phyloP scores from a whole-genome alignment of 345 rosid genomes.

The Eutrema japonicum region DNA sequence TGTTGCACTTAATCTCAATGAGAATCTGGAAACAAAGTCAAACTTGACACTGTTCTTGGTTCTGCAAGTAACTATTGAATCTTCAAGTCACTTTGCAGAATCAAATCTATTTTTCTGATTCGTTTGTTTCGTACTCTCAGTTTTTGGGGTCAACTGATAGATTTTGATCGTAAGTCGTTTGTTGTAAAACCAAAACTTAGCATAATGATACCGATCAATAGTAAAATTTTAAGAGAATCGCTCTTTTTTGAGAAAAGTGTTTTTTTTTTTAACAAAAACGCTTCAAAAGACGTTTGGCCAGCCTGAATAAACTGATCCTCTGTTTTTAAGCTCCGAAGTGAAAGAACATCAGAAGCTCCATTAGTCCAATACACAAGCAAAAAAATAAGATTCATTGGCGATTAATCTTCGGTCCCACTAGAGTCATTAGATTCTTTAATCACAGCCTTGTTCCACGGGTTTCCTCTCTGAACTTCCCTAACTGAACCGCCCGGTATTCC shows the following conservation, averaged over 20 bases:
- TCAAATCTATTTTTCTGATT: too few species aligned
- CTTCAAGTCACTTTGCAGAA: too few species aligned
- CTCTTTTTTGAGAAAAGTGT: not conserved
- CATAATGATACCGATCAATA: not conserved
- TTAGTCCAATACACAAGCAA: not conserved
- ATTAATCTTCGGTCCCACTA: slow-evolving; percentile 25
- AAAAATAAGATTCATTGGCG: too few species aligned
- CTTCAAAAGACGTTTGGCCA: not conserved
- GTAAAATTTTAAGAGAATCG: not conserved
- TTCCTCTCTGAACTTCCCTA: slow-evolving; percentile 52
- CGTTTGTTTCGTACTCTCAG: too few species aligned
- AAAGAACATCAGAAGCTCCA: not conserved
- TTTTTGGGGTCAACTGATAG: not conserved
- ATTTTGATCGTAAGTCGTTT: not conserved
- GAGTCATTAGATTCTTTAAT: slow-evolving; percentile 52
- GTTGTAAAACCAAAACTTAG: too few species aligned
- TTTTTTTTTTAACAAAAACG: not conserved
- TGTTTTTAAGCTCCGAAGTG: slow-evolving; percentile 1
- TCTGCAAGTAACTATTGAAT: not conserved
- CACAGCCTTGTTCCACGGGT: slow-evolving; percentile 76
- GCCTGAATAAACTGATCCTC: not conserved
- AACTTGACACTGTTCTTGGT: slow-evolving; percentile 9
- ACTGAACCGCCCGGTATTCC: slow-evolving; percentile 49
- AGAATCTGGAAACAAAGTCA: not conserved
- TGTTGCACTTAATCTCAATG: slow-evolving; percentile 5